Evolutionary conservation across 2,329 filamentous ascomycete genomes (phyloP), one percentile per base, ranked within the genome.

Genomic region (Diaporthe sp.): DNA sequence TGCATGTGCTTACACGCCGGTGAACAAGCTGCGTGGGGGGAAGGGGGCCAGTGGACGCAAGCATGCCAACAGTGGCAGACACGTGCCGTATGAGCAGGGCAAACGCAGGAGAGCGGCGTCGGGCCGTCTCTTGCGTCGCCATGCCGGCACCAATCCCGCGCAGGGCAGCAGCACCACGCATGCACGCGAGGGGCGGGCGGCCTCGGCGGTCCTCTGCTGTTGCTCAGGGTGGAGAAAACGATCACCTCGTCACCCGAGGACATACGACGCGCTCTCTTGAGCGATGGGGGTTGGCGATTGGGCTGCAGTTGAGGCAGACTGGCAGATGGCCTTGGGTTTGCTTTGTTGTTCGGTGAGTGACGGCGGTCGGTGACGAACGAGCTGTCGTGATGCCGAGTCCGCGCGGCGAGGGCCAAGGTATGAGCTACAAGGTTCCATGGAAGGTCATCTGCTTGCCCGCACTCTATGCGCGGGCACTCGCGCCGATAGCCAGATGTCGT

Each of bases 241-340:
- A 47, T 63, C 13, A 39, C 60, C 60, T 63, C 60, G 60, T 65
- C 61, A 65, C 61, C 42, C 7, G 65, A 47, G 49, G 15, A 10
- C 20, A 51, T 5, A 25, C 20, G 8, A 55, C 31, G 34, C 6
- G 31, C 34, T 28, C 13, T 37, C 28, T 2, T 31, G 2, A 31
- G 31, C 25, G 25, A 47, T 55, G 47, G 31, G 20, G 65, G 65
- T 22, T 55, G 34, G 63, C 47, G 65, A 70, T 44, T 70, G 31
- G 65, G 65, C 49, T 25, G 65, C n/a, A 17, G 31, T 42, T n/a
- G 20, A 42, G 65, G 63, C 63, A 22, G 47, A 25, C 7, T 34
- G 61, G 61, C 47, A 70, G 65, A 70, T 70, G 34, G 65, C 34
- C 47, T 20, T 34, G 28, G 34, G 49, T 34, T 55, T 70, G 65